These are phyloP conservation scores for Carex kokanica DNA, from an alignment of 176 grass and related monocot species.

Conservation along the genomic window DNA sequence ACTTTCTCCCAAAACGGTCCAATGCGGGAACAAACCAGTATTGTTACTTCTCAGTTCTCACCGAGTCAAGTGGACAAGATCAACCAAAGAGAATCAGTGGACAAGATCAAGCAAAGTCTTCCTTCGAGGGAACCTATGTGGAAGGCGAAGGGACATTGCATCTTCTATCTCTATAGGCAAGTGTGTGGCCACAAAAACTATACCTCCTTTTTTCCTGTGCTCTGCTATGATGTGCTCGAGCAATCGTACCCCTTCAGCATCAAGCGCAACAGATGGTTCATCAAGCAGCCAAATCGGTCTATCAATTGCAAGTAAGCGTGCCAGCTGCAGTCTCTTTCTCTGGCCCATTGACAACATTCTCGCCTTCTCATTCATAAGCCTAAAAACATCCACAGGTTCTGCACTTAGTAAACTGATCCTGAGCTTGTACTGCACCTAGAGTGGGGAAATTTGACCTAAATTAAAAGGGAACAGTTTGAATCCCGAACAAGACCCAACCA, in stretches of 20 bases:
- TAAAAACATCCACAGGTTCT: neutral
- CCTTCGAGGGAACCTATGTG: conserved; percentile 77
- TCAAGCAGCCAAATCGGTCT: conserved; percentile 93
- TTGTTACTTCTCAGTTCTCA: neutral
- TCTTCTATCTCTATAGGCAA: conserved; percentile 79
- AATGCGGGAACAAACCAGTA: neutral
- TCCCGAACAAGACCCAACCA: neutral
- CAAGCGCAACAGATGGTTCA: conserved; percentile 87
- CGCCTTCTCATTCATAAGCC: conserved; percentile 86
- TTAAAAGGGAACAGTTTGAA: neutral
- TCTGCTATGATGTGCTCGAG: conserved; percentile 80
- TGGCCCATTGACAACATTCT: conserved; percentile 97
- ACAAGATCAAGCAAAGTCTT: conserved; percentile 83
- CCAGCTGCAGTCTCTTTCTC: conserved; percentile 78
- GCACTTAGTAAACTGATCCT: neutral
- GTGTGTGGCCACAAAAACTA: conserved; percentile 86
- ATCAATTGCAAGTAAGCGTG: conserved; percentile 74
- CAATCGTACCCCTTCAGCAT: conserved; percentile 60
- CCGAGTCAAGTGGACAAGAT: neutral
- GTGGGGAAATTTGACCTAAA: neutral
- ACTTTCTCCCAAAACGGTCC: neutral
- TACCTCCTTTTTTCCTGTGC: conserved; percentile 87
- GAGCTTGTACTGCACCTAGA: neutral
- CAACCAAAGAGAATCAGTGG: conserved; percentile 36
- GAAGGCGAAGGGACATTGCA: conserved; percentile 73